Base-by-base conservation (phyloP, 495 filamentous ascomycete species). In the Bombardia bombarda region DNA sequence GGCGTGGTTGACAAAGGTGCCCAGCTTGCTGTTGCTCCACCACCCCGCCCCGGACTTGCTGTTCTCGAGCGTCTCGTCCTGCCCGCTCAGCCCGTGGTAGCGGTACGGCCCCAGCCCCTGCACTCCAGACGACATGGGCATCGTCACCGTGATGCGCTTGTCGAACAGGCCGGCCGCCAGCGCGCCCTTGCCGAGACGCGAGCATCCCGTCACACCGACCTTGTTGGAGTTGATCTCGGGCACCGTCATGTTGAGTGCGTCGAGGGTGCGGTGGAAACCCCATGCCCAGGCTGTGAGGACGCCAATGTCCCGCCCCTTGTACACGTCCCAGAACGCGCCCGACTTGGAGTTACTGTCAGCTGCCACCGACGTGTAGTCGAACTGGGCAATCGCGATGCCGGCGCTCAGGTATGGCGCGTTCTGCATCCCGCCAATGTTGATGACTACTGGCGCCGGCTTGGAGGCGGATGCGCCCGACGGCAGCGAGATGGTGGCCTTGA, bases 41-140 rank as follows among this genome's bases (percentile, higher is more conserved):
- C 72, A 77, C 2, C 65, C 64, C 0, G 70, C 72, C 18, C 72
- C 73, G 32, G 57, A 60, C 63, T 77, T 75, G 50, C 66, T 71
- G 58, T 75, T 74, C 62, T 75, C 72, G 1, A 75, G 57, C 36
- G 58, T 75, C 64, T 74, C 72, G 50, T 65, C 72, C 55, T 74
- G 69, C 10, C 73, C 73, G 57, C 65, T 70, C 12, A 75, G 51
- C 23, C 57, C 65, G 50, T 66, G 65, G 57, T 72, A 72, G 31
- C 72, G 60, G 53, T 77, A 77, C 18, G 70, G 73, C 0, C 72
- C 73, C 7, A 68, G 45, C 4, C 73, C 70, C 49, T 77, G 72
- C 7, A 74, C 66, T 3, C 73, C 72, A 30, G 67, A 66, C 49
- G 68, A 71, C 72, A 75, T 74, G 26, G 72, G 68, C 70, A 74